These are phyloP conservation scores for sorghum (Sorghum bicolor) DNA, from an alignment of 176 grass and related monocot species.

Conservation along the genomic window Sorghum_bicolor_NCBIv3 NC_012870.2:72104001-72104500, in stretches of 20 bases:
- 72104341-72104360: neutral
- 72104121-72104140: neutral
- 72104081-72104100: neutral
- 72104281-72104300: slow-evolving; percentile 7
- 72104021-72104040: neutral
- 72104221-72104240: neutral
- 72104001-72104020: neutral
- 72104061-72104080: neutral
- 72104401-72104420: too few relatives aligned
- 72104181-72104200: slow-evolving; percentile 12
- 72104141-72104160: neutral
- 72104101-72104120: neutral
- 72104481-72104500: too few relatives aligned
- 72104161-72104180: neutral
- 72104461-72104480: too few relatives aligned
- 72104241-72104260: neutral
- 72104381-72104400: neutral
- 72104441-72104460: too few relatives aligned
- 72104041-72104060: neutral
- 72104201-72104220: slow-evolving; percentile 17
- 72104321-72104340: neutral
- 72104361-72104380: neutral
- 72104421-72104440: too few relatives aligned
- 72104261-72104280: neutral
- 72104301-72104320: neutral